Evolutionary conservation across 2,329 filamentous ascomycete species (phyloP).

Genomic region (Cladosporium halotolerans): DNA sequence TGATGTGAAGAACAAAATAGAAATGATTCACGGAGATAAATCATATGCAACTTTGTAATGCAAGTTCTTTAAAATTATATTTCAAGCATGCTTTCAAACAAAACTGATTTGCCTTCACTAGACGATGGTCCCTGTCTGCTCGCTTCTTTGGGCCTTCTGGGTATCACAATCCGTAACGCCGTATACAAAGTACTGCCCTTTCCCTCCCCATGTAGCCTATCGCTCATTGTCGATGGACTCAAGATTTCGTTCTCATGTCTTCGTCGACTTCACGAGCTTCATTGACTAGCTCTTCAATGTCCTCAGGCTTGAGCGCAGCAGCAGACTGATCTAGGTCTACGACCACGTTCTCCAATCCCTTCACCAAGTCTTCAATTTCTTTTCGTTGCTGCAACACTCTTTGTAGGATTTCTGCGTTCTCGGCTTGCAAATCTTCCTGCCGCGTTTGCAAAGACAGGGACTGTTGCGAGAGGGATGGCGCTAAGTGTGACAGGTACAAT

Average conservation of each 20-base stretch:
- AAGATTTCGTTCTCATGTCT: conserved; percentile 19
- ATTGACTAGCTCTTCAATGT: conserved; percentile 24
- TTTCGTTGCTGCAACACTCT: conserved; percentile 48
- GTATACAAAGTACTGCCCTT: background rate
- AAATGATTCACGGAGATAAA: too few relatives aligned
- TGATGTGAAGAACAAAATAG: too few relatives aligned
- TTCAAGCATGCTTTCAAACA: too few relatives aligned
- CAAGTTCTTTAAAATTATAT: too few relatives aligned
- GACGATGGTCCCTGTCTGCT: too few relatives aligned
- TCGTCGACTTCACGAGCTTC: conserved; percentile 27
- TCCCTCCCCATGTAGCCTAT: background rate
- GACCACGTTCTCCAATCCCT: conserved; percentile 50
- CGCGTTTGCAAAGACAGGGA: conserved; percentile 44
- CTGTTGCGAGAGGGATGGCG: conserved; percentile 49
- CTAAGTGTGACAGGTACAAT: conserved; percentile 53
- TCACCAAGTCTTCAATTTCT: conserved; percentile 52
- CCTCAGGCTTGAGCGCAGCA: conserved; percentile 31
- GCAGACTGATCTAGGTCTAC: conserved; percentile 50
- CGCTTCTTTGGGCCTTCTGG: background rate
- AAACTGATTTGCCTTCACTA: too few relatives aligned
- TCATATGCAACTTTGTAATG: too few relatives aligned
- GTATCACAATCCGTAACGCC: conserved; percentile 9
- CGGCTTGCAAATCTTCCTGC: conserved; percentile 43
- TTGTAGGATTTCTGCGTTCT: conserved; percentile 49
- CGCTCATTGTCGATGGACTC: background rate